Conservation (phyloP, 345 rosid genomes). For the Pugionium cornutum region DNA sequence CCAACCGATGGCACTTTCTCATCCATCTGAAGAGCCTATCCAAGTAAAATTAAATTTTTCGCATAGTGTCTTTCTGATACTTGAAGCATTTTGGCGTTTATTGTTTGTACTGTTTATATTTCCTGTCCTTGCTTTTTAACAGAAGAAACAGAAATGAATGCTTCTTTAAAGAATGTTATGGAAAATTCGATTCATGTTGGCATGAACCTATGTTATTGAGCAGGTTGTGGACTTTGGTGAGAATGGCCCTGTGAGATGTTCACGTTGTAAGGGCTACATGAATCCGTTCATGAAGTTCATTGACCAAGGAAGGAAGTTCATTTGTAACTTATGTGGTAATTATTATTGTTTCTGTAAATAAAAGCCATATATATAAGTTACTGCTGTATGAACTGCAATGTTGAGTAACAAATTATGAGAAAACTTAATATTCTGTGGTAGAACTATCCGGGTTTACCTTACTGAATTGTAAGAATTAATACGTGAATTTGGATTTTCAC, state of each 20-base stretch:
- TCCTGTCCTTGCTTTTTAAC: not conserved
- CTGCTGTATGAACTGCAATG: conserved; percentile 5
- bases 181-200: not conserved
- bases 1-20: conserved; percentile 93
- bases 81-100: conserved; percentile 12
- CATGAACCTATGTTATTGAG: conserved; percentile 26
- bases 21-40: conserved; percentile 92
- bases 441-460: conserved; percentile 18
- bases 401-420: conserved; percentile 21
- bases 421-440: conserved; percentile 5
- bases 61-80: conserved; percentile 19
- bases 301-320: conserved; percentile 86
- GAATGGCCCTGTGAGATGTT: conserved; percentile 86
- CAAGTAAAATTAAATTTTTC: conserved; percentile 52
- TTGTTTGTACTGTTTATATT: conserved; percentile 18
- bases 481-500: conserved; percentile 18
- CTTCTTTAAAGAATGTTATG: not conserved
- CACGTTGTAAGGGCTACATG: conserved; percentile 90
- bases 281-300: conserved; percentile 88
- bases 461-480: conserved; percentile 9
- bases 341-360: conserved; percentile 19
- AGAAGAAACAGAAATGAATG: not conserved
- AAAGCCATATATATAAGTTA: conserved; percentile 15
- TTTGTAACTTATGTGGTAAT: conserved; percentile 76
- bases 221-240: conserved; percentile 95